Evolutionary conservation across 345 rosid species (phyloP), one percentile per base, ranked within the genome.

Genomic region (Tarenaya hassleriana): DNA sequence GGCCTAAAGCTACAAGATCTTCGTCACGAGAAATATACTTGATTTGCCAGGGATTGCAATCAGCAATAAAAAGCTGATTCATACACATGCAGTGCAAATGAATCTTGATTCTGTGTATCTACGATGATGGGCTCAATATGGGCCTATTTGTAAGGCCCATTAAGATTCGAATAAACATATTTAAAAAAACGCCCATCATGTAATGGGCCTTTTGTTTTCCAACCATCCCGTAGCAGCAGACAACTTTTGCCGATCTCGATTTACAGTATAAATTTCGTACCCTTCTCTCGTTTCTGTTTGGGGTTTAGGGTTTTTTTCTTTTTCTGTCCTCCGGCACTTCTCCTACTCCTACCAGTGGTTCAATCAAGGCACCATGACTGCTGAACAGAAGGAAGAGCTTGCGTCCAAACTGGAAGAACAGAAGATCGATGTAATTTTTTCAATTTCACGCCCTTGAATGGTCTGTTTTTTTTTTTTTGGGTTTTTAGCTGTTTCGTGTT

Each of bases 1-100:
- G 98, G 65, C 96, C 98, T 10, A 92, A 85, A 73, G 96, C 98
- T 45, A 85, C 95, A 34, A 75, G 95, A 75, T 71, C 95, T 16
- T 85, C 98, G 29, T 92, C 98, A 13, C 79, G 95, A 75, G 94
- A 88, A 71, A 92, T 88, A 52, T 91, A 84, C 70, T 76, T 83
- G 69, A 84, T 88, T 34, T 84, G 94, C 67, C 96, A 81, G 73
- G 77, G 77, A 16, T 71, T 87, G 50, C 66, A 54, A 55, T 60
- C 29, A 24, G 29, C 29, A 50, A 15, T 74, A 62, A 47, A 58
- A 32, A 14, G n/a, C 39, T 47, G 52, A 21, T 34, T 55, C 16
- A 21, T 16, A 56, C 7, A 9, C 43, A 4, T 43, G 11, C 58
- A 42, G 20, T 52, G 50, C 16, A 24, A 24, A 24, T 24, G 29